Base-by-base conservation (phyloP, 176 grass and related monocot species). In the Avena atlantica region DNA sequence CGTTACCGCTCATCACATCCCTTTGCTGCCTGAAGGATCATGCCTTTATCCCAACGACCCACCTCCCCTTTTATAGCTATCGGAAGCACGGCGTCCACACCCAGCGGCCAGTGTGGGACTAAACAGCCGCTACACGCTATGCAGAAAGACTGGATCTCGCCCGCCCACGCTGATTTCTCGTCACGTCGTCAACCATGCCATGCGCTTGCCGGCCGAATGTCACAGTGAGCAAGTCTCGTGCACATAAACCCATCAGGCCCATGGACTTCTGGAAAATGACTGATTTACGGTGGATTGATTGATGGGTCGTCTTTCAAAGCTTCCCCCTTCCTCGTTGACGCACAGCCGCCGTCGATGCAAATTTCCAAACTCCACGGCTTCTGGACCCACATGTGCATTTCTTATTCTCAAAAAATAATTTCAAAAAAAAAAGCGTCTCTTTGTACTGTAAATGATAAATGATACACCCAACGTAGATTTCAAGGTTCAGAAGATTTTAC, bases 1-100 rank as follows among this genome's bases (percentile, higher is more conserved):
- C 31, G 37, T 74, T 85, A 89, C 82, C 88, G 64, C 82, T 89
- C 82, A 80, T 89, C 82, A 81, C 7, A 0, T 85, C 87, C 82
- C 82, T 89, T 89, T 89, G 78, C 82, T 89, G 82, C 88, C 88
- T 89, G 82, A 89, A 85, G 88, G 88, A 89, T 89, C 88, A 85
- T 85, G 45, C 20, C 37, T 37, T 3, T 3, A 0, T 0, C 2
- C 1, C 0, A 0, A 1, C 21, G 47, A 52, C 23, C 72, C 47
- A 0, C 21, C 1, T 15, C 6, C 72, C 17, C 12, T 75, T 75
- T 75, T 52, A 75, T 75, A 75, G 47, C 45, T 0, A 7, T 5
- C 27, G 3, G 15, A 2, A 0, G 6, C 42, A 12, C 20, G 0
- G 3, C 65, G 0, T n/a, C 8, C 27, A 0, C 29, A 0, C 0